These are phyloP conservation scores for Sanghuangporus sanghuang DNA, from an alignment of 1,284 basidiomycete species.

Conservation along the genomic window DNA sequence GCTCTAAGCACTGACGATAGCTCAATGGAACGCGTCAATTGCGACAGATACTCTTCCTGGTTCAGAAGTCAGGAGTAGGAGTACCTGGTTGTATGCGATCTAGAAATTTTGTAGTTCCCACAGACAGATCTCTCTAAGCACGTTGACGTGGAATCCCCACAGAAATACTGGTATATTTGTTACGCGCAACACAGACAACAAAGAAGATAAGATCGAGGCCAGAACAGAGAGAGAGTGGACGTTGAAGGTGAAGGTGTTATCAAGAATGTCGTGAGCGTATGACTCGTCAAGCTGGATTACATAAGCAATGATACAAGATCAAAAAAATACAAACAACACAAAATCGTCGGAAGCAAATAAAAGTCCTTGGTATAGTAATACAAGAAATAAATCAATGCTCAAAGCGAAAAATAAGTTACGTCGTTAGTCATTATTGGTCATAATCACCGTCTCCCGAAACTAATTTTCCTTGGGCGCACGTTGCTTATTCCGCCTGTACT, in stretches of 20 bases:
- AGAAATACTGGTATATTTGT: not conserved
- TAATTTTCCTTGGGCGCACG: conserved; percentile 16
- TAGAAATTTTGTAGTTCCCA: not conserved
- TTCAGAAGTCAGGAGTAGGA: not conserved
- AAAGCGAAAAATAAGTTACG: not conserved
- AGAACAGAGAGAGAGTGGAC: not conserved
- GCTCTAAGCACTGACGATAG: not conserved
- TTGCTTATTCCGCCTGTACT: conserved; percentile 29
- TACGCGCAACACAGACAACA: not conserved
- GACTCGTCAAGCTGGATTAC: not conserved
- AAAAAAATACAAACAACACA: not conserved
- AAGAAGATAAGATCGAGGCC: not conserved
- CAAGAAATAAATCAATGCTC: not conserved
- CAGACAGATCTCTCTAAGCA: not conserved
- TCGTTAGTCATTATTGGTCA: not conserved
- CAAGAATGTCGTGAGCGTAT: not conserved
- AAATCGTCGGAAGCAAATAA: not conserved
- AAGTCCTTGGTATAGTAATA: not conserved
- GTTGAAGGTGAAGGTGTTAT: not conserved
- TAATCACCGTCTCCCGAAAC: conserved; percentile 17
- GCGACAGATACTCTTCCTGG: not conserved
- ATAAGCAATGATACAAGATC: not conserved
- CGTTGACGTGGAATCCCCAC: not conserved
- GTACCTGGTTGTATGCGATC: not conserved
- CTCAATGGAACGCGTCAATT: not conserved